Percentiles rank a stretch among this genome's conserved stretches.
phyloP scores from a whole-genome alignment of 2,329 filamentous ascomycete species.

The Xylariaceae sp. region DNA sequence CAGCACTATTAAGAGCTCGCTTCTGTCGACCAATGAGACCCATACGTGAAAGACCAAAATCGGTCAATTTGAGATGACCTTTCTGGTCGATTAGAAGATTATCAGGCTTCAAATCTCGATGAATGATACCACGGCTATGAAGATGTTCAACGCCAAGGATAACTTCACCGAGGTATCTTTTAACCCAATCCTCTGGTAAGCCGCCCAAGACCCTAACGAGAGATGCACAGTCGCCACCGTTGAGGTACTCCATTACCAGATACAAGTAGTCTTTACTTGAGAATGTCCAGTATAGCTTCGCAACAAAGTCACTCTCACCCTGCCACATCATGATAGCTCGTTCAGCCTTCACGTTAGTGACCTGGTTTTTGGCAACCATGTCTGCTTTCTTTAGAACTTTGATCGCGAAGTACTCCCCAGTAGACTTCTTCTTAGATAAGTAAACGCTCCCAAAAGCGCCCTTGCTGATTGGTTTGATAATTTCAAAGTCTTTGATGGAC shows the following conservation, averaged over 20 bases:
- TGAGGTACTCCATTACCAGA: conserved; percentile 98
- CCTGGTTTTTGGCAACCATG: conserved; percentile 99
- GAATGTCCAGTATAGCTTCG: conserved; percentile 99
- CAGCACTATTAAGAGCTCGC: conserved; percentile 71
- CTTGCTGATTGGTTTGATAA: conserved; percentile 99
- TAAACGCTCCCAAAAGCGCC: conserved; percentile 98
- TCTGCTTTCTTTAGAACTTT: conserved; percentile 99
- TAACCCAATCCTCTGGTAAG: conserved; percentile 93
- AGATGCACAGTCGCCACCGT: conserved; percentile 94
- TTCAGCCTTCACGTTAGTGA: conserved; percentile 98
- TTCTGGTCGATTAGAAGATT: conserved; percentile 96
- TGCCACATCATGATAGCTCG: conserved; percentile 99
- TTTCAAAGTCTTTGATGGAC: conserved; percentile 98
- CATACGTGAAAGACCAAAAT: conserved; percentile 96
- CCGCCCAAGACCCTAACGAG: conserved; percentile 91
- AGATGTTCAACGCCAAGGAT: conserved; percentile 95
- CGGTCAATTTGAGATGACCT: conserved; percentile 92
- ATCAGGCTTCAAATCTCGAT: conserved; percentile 94
- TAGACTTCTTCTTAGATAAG: conserved; percentile 96
- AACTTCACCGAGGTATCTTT: conserved; percentile 95
- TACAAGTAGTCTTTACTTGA: conserved; percentile 99
- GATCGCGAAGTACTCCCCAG: conserved; percentile 96
- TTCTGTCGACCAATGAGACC: conserved; percentile 95
- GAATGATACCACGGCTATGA: conserved; percentile 89
- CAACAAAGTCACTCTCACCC: conserved; percentile 97